Conservation (phyloP, 176 grass and related monocot genomes). For the Secale cereale region DNA sequence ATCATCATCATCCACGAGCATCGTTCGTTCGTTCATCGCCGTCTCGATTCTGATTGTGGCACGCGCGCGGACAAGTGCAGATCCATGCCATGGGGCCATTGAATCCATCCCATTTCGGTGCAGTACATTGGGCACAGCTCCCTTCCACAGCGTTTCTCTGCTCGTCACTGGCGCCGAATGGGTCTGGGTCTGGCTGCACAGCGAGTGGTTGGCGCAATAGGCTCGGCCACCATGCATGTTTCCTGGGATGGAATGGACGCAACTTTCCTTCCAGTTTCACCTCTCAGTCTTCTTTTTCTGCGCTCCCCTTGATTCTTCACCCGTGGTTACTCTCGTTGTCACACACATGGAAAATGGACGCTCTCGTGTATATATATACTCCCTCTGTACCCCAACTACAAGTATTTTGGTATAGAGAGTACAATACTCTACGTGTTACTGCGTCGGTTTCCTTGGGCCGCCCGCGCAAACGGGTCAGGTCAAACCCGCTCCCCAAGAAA, state of each 20-base stretch:
- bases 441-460: constrained; percentile 11
- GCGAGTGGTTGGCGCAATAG: constrained; percentile 22
- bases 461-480: not conserved
- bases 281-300: no score
- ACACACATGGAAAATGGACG: not conserved
- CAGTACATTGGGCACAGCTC: not conserved
- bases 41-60: not conserved
- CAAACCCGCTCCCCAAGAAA: constrained; percentile 6
- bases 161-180: not conserved
- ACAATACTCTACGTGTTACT: not conserved
- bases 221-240: constrained; percentile 29
- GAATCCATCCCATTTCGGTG: not conserved
- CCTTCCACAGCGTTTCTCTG: constrained; percentile 15
- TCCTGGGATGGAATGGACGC: not conserved
- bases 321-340: not conserved
- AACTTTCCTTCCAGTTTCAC: not conserved
- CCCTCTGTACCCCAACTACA: no score
- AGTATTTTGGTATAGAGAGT: no score
- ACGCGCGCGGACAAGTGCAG: not conserved
- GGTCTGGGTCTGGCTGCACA: not conserved
- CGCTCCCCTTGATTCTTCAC: no score
- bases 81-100: not conserved
- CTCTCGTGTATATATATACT: not conserved
- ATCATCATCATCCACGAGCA: not conserved
- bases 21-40: not conserved